Evolutionary conservation across 257 asterid species (phyloP).

Genomic region (Nicotiana otophora): DNA sequence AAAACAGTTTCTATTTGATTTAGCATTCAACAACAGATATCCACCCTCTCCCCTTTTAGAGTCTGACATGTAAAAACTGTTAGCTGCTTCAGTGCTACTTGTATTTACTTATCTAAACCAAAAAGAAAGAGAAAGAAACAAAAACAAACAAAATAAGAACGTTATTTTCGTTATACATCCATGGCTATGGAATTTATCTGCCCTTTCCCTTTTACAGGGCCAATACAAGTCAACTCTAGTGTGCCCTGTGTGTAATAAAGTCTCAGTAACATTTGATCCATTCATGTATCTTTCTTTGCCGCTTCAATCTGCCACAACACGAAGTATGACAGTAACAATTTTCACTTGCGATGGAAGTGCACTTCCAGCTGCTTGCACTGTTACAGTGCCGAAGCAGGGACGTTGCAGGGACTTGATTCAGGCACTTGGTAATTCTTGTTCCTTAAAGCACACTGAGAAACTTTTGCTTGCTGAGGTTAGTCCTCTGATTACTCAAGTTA

Average conservation of each 20-base stretch:
- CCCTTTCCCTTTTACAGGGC: constrained; percentile 55
- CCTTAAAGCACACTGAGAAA: constrained; percentile 75
- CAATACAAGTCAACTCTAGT: constrained; percentile 98
- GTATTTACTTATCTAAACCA: constrained; percentile 8
- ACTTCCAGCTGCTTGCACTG: constrained; percentile 74
- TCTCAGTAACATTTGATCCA: constrained; percentile 95
- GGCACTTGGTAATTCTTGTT: constrained; percentile 73
- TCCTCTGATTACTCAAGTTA: constrained; percentile 4
- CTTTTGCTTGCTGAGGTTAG: constrained; percentile 96
- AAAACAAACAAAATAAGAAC: background rate
- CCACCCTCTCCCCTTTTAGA: background rate
- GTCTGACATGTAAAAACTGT: constrained; percentile 3
- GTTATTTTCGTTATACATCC: background rate
- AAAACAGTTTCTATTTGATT: background rate
- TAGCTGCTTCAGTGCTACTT: background rate
- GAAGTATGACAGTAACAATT: constrained; percentile 88
- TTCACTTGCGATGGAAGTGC: constrained; percentile 97
- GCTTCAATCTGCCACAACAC: constrained; percentile 78
- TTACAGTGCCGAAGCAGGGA: constrained; percentile 89
- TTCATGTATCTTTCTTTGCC: constrained; percentile 98
- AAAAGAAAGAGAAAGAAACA: background rate
- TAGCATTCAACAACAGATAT: background rate
- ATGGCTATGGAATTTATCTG: constrained; percentile 10
- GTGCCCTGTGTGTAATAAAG: constrained; percentile 90
- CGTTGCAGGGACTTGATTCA: constrained; percentile 94